phyloP scores from a whole-genome alignment of 768 basidiomycete genomes.

The Lactarius quietus region DNA sequence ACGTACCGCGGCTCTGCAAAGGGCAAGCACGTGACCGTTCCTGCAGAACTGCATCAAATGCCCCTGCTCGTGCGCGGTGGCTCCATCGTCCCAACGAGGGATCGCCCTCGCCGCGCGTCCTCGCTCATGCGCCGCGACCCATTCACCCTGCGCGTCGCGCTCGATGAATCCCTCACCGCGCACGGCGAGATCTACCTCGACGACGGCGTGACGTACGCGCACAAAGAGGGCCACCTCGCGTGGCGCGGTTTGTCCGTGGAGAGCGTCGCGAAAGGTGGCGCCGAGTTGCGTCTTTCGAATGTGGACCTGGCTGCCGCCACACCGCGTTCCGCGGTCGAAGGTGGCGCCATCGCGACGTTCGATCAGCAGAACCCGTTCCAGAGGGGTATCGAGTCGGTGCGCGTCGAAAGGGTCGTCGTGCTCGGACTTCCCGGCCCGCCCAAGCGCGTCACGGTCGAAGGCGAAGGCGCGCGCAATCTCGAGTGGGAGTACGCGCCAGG shows the following conservation, averaged over 20 bases:
- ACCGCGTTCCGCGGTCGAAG: constrained; percentile 48
- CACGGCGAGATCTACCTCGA: constrained; percentile 90
- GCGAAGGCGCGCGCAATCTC: constrained; percentile 47
- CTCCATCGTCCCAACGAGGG: constrained; percentile 82
- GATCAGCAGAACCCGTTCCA: constrained; percentile 65
- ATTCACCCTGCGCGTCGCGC: constrained; percentile 83
- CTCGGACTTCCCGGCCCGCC: constrained; percentile 69
- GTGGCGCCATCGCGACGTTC: constrained; percentile 47
- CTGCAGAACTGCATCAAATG: constrained; percentile 72
- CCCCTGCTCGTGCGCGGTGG: constrained; percentile 90
- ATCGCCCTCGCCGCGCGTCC: constrained; percentile 83
- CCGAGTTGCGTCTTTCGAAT: constrained; percentile 48
- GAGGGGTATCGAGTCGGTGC: constrained; percentile 58
- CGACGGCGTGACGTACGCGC: constrained; percentile 81
- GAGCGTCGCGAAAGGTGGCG: constrained; percentile 21
- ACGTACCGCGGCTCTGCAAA: constrained; percentile 63
- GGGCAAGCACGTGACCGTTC: constrained; percentile 69
- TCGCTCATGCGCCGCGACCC: constrained; percentile 89
- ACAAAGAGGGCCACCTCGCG: constrained; percentile 73
- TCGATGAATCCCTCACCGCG: constrained; percentile 57
- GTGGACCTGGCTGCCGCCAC: constrained; percentile 48
- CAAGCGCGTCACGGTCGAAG: constrained; percentile 50
- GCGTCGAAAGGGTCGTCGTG: constrained; percentile 80
- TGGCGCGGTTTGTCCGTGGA: constrained; percentile 75
- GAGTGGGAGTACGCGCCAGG: constrained; percentile 69